phyloP scores from a whole-genome alignment of 305 asterid species.

The Rubia balearica region DNA sequence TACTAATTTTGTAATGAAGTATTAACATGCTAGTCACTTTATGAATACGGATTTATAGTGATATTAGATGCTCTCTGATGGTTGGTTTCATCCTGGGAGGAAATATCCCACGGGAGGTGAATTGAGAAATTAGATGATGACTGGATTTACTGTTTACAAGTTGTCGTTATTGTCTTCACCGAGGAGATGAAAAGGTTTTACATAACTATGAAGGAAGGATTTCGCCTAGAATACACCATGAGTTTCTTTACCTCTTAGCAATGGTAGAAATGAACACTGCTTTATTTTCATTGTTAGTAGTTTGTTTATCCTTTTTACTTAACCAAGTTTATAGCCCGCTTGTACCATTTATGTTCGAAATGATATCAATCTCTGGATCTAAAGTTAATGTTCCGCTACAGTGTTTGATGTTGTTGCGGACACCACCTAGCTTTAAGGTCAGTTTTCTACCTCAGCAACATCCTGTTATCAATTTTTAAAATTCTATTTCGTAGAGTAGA shows the following conservation, averaged over 20 bases:
- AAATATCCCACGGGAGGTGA: slow-evolving; percentile 2
- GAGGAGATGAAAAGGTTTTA: slow-evolving; percentile 92
- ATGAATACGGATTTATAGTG: background rate
- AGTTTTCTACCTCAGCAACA: background rate
- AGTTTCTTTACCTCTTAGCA: slow-evolving; percentile 31
- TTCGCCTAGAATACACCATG: slow-evolving; percentile 56
- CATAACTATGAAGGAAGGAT: slow-evolving; percentile 49
- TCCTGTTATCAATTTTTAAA: background rate
- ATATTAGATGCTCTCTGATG: background rate
- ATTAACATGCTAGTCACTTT: background rate
- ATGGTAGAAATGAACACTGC: slow-evolving; percentile 8
- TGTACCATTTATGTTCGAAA: slow-evolving; percentile 90
- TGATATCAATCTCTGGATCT: slow-evolving; percentile 75
- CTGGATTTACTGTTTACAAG: slow-evolving; percentile 38
- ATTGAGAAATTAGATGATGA: slow-evolving; percentile 20
- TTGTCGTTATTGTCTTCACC: slow-evolving; percentile 85
- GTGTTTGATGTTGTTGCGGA: slow-evolving; percentile 81
- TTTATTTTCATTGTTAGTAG: slow-evolving; percentile 14
- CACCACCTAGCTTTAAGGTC: slow-evolving; percentile 87
- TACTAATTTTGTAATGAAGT: background rate
- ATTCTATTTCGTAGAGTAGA: background rate
- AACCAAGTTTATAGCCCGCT: slow-evolving; percentile 91
- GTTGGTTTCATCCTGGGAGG: background rate
- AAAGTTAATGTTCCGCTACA: slow-evolving; percentile 50
- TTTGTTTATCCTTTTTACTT: slow-evolving; percentile 22